Conservation (phyloP, 805 yeast genomes). For the Danielia oregonensis region DNA sequence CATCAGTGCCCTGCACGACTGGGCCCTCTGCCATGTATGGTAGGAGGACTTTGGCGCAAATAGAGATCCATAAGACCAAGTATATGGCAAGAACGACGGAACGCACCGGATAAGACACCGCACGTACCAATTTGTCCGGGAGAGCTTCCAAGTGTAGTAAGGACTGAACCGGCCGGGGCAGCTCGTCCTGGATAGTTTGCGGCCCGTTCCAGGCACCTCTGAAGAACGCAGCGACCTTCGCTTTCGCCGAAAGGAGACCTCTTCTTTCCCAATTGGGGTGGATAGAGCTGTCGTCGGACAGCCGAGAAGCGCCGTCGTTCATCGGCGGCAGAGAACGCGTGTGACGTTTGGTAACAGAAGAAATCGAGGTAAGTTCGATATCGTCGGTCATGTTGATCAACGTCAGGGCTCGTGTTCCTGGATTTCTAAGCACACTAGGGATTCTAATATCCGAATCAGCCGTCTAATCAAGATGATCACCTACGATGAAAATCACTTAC, state of each 20-base stretch:
- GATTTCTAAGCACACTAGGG: too few relatives aligned
- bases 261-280: too few relatives aligned
- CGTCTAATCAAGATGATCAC: too few relatives aligned
- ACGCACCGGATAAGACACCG: conserved; percentile 24
- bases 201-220: conserved; percentile 59
- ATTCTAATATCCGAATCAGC: too few relatives aligned
- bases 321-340: neutral
- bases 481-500: too few relatives aligned
- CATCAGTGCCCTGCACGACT: conserved; percentile 4
- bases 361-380: neutral
- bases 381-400: neutral
- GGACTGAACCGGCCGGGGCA: conserved; percentile 36
- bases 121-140: conserved; percentile 35
- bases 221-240: conserved; percentile 15
- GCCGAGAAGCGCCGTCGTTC: neutral
- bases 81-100: conserved; percentile 33
- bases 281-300: too few relatives aligned
- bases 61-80: conserved; percentile 44
- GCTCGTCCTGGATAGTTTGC: conserved; percentile 39
- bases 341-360: neutral
- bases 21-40: conserved; percentile 49
- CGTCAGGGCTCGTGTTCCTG: too few relatives aligned
- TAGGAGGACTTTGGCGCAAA: conserved; percentile 33
- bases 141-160: conserved; percentile 36
- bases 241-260: too few relatives aligned